Evolutionary conservation across 176 grass and related monocot genomes (phyloP), one percentile per base, ranked within the genome.

Genomic region (Ensete ventricosum): DNA sequence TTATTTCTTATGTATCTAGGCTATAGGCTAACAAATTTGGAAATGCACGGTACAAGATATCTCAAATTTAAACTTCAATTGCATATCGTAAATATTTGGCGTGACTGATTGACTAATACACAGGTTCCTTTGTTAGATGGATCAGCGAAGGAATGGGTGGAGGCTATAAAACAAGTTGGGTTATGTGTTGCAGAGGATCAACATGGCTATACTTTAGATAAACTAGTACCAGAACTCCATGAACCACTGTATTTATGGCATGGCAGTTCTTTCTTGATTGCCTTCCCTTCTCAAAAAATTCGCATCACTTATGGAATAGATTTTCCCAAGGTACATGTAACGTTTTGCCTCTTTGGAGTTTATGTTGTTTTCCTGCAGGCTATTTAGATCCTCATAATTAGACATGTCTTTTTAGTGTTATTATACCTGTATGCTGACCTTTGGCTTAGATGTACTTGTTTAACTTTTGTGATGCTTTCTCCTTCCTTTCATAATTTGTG

Each of bases 71-170:
- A 19, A n/a, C 1, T 57, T 48, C n/a, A 64, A 13, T 17, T 24
- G 12, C 8, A 29, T 54, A 23, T n/a, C 1, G 9, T 2, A 8
- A 69, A 49, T 78, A 13, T 21, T 55, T 73, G 21, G 14, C 53
- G 78, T 76, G 51, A 63, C 82, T 78, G 54, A 11, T 84, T 88
- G 69, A 78, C 63, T 43, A 59, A 63, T 89, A 29, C 50, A 80
- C 82, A 98, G 90, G 84, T 93, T 82, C 90, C 95, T 85, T 84
- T 94, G 80, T 82, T 98, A 84, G 94, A 98, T 93, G 95, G 95
- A 91, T 98, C 88, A 78, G 86, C 88, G 21, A 87, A 83, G 87
- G 84, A 88, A 76, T 98, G 90, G 95, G 85, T 89, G 26, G 69
- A 84, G 64, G 88, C 81, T 9, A 87, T 98, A 76, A 79, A 62